phyloP scores from a whole-genome alignment of 2,329 filamentous ascomycete genomes.

The Blumeria graminis region DNA sequence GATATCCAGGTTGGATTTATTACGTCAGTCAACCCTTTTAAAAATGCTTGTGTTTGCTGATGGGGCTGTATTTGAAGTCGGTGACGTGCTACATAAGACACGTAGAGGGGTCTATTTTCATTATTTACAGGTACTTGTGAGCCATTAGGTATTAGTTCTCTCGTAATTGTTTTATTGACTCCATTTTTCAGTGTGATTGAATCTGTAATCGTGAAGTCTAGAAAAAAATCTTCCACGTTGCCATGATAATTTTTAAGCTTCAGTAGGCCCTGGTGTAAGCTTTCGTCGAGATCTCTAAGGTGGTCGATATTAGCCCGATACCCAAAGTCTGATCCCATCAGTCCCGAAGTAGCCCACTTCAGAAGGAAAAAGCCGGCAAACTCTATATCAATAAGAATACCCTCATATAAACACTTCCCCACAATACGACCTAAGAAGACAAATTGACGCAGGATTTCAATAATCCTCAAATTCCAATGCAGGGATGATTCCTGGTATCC shows the following conservation, averaged over 20 bases:
- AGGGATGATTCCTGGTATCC: conserved; percentile 27
- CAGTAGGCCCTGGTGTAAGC: conserved; percentile 65
- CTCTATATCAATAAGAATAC: conserved; percentile 74
- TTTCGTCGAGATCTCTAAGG: conserved; percentile 72
- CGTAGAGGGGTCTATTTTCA: conserved; percentile 81
- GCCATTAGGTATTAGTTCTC: conserved; percentile 54
- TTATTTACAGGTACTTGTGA: conserved; percentile 64
- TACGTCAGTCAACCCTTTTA: conserved; percentile 64
- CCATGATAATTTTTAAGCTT: conserved; percentile 66
- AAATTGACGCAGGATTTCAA: conserved; percentile 44
- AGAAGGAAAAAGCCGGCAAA: conserved; percentile 92
- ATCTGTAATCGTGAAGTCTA: conserved; percentile 81
- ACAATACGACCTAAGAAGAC: conserved; percentile 85
- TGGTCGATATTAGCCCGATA: conserved; percentile 93
- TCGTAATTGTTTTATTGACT: conserved; percentile 37
- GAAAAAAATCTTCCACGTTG: conserved; percentile 53
- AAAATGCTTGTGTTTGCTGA: conserved; percentile 66
- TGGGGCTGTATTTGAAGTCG: conserved; percentile 60
- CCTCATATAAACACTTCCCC: conserved; percentile 93
- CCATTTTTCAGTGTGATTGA: conserved; percentile 24
- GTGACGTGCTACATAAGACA: conserved; percentile 73
- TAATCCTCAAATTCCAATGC: conserved; percentile 31
- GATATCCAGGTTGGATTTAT: conserved; percentile 83
- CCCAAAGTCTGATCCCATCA: conserved; percentile 39
- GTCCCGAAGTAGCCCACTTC: conserved; percentile 64